Percentiles rank a stretch among this genome's conserved stretches.
Evolutionary conservation across 1,284 basidiomycete species (phyloP).

Genomic region (Pyrrhoderma lamaoense): DNA sequence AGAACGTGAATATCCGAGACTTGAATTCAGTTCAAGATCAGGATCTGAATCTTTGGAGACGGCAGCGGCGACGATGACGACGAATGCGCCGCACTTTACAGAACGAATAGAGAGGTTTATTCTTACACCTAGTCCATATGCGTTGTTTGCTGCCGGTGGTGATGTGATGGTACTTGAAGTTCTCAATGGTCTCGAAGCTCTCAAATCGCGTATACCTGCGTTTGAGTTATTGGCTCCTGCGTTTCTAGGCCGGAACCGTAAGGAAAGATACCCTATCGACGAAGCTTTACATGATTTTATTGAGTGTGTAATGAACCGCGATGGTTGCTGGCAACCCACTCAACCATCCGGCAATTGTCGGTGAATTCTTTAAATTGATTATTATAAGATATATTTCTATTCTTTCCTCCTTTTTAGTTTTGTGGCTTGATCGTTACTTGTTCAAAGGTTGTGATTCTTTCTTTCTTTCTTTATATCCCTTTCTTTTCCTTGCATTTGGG

Average conservation of each 20-base stretch:
- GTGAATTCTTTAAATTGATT: too few species aligned
- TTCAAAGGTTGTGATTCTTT: too few species aligned
- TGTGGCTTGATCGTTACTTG: too few species aligned
- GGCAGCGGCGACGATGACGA: background rate
- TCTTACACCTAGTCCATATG: constrained; percentile 1
- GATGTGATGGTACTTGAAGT: too few species aligned
- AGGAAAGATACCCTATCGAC: background rate
- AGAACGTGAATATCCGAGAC: background rate
- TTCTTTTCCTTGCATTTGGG: too few species aligned
- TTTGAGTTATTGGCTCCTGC: background rate
- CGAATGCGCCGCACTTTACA: background rate
- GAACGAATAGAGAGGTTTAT: background rate
- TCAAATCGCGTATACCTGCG: background rate
- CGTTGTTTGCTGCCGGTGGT: background rate
- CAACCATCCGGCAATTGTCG: too few species aligned
- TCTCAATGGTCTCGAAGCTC: background rate
- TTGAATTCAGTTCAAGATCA: background rate
- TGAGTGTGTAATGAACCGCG: too few species aligned
- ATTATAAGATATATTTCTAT: too few species aligned
- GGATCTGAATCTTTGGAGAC: background rate
- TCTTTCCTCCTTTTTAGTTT: too few species aligned
- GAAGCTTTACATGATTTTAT: constrained; percentile 4
- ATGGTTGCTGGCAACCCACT: too few species aligned
- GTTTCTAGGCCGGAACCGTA: background rate
- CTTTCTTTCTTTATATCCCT: too few species aligned